phyloP scores from a whole-genome alignment of 306 rosid genomes.

The Rosa rugosa region DNA sequence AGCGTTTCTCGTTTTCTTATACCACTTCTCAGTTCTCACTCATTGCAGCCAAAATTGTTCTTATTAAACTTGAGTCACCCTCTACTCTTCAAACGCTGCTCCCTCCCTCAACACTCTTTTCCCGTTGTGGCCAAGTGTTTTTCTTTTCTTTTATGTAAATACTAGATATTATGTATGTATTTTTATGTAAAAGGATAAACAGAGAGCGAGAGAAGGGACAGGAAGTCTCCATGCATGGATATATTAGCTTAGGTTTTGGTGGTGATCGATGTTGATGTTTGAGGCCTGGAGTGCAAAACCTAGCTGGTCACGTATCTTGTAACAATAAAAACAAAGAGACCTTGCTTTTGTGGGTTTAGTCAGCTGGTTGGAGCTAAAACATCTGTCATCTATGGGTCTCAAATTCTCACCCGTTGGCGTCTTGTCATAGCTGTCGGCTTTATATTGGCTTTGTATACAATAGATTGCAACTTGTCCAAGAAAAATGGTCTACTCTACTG shows the following conservation, averaged over 20 bases:
- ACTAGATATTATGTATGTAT: not conserved
- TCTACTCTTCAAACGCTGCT: too few relatives aligned
- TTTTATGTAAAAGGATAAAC: not conserved
- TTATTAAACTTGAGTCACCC: too few relatives aligned
- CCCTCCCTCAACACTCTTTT: too few relatives aligned
- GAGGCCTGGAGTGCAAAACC: conserved; percentile 16
- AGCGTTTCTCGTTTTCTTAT: too few relatives aligned
- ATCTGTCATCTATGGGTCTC: not conserved
- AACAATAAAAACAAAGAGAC: not conserved
- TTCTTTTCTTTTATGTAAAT: not conserved
- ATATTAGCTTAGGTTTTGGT: not conserved
- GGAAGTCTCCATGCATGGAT: not conserved
- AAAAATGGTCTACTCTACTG: not conserved
- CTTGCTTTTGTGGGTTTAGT: not conserved
- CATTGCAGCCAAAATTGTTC: too few relatives aligned
- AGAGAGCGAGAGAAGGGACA: not conserved
- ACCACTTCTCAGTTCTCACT: too few relatives aligned
- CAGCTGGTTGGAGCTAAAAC: not conserved
- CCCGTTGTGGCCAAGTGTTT: not conserved
- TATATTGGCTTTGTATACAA: not conserved
- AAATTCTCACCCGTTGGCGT: conserved; percentile 1
- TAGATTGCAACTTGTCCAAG: not conserved
- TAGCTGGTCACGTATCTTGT: conserved; percentile 6
- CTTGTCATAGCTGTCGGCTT: not conserved
- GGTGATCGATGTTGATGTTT: conserved; percentile 20